phyloP scores from a whole-genome alignment of 805 yeast genomes.

The Lachancea quebecensis region DNA sequence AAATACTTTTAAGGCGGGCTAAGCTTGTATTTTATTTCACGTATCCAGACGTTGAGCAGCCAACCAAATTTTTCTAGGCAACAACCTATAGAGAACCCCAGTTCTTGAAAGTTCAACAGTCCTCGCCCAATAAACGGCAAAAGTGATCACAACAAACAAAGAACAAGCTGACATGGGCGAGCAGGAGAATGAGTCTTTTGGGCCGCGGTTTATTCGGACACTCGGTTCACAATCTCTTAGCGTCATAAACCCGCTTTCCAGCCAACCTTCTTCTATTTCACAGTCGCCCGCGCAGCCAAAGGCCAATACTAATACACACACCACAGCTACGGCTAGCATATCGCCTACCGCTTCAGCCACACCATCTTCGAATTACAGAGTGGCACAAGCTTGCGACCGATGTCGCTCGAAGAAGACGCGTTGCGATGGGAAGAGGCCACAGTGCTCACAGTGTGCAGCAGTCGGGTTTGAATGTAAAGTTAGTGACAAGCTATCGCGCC shows the following conservation, averaged over 20 bases:
- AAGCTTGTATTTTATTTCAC: no score
- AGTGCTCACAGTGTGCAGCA: conserved; percentile 73
- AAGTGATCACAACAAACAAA: not conserved
- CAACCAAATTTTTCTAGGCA: no score
- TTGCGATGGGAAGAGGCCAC: conserved; percentile 61
- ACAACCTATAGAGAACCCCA: no score
- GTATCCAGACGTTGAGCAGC: no score
- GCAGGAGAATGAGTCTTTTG: conserved; percentile 5
- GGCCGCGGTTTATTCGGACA: conserved; percentile 15
- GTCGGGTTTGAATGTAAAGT: conserved; percentile 86
- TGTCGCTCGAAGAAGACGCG: conserved; percentile 46
- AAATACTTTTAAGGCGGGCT: no score
- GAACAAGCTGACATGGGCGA: not conserved
- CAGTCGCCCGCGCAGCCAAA: conserved; percentile 8
- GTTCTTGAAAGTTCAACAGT: not conserved
- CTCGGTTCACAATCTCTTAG: conserved; percentile 19
- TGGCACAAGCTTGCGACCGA: conserved; percentile 88
- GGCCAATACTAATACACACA: not conserved
- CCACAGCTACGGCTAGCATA: conserved; percentile 1
- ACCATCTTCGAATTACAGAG: conserved; percentile 42
- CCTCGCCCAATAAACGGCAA: not conserved
- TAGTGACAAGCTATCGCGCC: conserved; percentile 76
- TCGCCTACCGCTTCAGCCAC: conserved; percentile 7
- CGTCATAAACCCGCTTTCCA: conserved; percentile 11
- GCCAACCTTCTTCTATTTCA: conserved; percentile 9